Percentiles rank a stretch among this genome's conserved stretches.
These are phyloP conservation scores for Trichoderma simmonsii DNA, from an alignment of 2,329 filamentous ascomycete species.

Conservation along the genomic window DNA sequence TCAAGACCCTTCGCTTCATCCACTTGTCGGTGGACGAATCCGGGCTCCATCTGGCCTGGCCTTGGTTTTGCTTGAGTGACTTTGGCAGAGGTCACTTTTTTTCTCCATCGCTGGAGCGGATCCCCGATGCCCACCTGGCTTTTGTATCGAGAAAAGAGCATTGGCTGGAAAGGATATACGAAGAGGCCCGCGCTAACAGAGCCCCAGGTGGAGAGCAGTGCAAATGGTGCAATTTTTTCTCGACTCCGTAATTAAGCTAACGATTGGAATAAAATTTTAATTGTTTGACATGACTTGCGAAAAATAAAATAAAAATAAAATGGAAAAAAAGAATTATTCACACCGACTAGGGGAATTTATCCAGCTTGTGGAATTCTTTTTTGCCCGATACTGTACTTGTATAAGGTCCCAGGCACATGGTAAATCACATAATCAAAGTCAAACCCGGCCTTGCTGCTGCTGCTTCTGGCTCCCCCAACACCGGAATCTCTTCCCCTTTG, in stretches of 20 bases:
- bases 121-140: background rate
- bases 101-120: background rate
- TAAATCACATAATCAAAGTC: background rate
- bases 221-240: constrained; percentile 3
- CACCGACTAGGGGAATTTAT: background rate
- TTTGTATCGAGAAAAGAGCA: background rate
- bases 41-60: background rate
- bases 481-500: constrained; percentile 1
- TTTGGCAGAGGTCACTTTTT: background rate
- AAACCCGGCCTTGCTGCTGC: background rate
- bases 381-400: background rate
- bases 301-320: background rate
- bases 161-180: constrained; percentile 1
- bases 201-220: background rate
- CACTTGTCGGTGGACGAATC: constrained; percentile 13
- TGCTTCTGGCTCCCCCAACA: background rate
- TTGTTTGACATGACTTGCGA: background rate
- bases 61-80: background rate
- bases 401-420: constrained; percentile 2
- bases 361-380: background rate
- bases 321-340: background rate
- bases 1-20: background rate
- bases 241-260: background rate
- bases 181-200: constrained; percentile 1
- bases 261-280: background rate